A percentile compares a stretch with the other conserved stretches of the same genome.
These are phyloP conservation scores for Trichoderma koningii DNA, from an alignment of 2,329 filamentous ascomycete species.

Conservation along the genomic window DNA sequence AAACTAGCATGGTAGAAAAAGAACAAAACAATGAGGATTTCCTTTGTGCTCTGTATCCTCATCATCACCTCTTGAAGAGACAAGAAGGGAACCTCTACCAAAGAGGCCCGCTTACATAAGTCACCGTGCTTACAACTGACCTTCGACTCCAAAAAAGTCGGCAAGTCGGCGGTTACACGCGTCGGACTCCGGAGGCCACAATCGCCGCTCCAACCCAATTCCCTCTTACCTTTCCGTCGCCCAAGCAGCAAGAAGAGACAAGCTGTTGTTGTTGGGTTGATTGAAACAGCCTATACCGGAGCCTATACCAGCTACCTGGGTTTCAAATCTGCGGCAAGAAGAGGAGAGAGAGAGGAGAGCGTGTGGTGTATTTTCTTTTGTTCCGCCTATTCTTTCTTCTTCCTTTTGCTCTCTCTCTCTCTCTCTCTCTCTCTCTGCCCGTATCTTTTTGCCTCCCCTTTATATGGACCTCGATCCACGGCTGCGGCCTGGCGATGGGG, in stretches of 20 bases:
- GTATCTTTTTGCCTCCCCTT: conserved; percentile 19
- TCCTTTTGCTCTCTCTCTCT: not conserved
- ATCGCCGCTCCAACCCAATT: no score
- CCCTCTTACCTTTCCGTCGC: no score
- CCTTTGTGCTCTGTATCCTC: no score
- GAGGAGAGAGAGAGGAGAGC: conserved; percentile 20
- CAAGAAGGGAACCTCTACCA: no score
- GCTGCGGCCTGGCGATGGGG: conserved; percentile 35
- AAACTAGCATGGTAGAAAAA: no score
- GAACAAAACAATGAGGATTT: no score
- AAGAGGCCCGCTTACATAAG: no score
- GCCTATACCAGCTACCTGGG: not conserved
- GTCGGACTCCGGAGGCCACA: no score
- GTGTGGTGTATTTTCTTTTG: not conserved
- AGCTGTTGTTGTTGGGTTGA: not conserved
- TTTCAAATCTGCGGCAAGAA: not conserved
- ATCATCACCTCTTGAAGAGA: no score
- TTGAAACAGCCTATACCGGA: not conserved
- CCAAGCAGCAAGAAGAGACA: not conserved
- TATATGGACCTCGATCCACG: conserved; percentile 42
- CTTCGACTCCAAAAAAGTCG: no score
- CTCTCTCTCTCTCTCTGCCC: not conserved
- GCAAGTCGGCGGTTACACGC: no score
- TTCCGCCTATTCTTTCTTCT: not conserved
- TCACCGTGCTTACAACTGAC: no score